Percentiles rank a stretch among this genome's conserved stretches.
Conservation (phyloP, 2,329 filamentous ascomycete genomes). For the Aspergillus puulaauensis region DNA sequence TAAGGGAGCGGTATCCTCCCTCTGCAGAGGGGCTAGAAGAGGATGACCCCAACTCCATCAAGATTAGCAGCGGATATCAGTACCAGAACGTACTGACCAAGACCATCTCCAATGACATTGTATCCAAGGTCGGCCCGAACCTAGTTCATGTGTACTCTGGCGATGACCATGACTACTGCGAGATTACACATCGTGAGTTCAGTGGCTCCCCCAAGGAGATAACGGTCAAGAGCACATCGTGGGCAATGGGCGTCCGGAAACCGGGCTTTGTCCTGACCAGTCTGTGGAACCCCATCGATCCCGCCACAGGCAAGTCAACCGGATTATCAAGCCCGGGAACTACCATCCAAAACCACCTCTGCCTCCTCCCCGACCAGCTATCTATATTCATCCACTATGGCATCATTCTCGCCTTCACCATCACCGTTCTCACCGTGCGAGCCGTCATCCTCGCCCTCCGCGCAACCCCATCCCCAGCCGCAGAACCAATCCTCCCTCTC, state of each 20-base stretch:
- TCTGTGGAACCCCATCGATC: constrained; percentile 86
- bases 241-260: constrained; percentile 90
- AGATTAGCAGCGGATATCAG: constrained; percentile 78
- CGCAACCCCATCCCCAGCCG: constrained; percentile 12
- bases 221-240: constrained; percentile 91
- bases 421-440: constrained; percentile 48
- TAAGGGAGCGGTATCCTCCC: constrained; percentile 80
- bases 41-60: constrained; percentile 76
- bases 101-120: constrained; percentile 70
- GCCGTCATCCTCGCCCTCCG: constrained; percentile 37
- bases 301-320: constrained; percentile 35
- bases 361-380: constrained; percentile 84
- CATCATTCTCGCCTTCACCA: constrained; percentile 57
- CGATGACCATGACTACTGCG: constrained; percentile 98
- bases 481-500: constrained; percentile 28
- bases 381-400: constrained; percentile 79
- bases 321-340: constrained; percentile 21
- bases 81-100: constrained; percentile 92
- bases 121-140: constrained; percentile 72
- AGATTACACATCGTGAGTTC: constrained; percentile 73
- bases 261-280: constrained; percentile 88
- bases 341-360: constrained; percentile 86
- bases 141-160: constrained; percentile 87
- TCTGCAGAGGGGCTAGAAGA: constrained; percentile 57
- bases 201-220: constrained; percentile 70